phyloP scores from a whole-genome alignment of 1,139 yeast species.

The Saccharomyces hybrid region DNA sequence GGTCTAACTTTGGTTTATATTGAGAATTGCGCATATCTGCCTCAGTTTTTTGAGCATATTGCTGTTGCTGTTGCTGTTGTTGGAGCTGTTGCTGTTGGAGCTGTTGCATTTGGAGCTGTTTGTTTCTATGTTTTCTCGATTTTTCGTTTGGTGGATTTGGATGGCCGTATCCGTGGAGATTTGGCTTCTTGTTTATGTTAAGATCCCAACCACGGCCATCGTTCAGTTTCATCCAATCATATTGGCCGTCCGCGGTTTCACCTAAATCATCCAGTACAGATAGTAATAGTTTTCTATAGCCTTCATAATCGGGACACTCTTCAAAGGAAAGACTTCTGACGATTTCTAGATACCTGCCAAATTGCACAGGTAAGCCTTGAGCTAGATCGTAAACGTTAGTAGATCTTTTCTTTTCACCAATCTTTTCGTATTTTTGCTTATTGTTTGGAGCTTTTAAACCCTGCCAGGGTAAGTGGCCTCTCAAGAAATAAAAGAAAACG shows the following conservation, averaged over 20 bases:
- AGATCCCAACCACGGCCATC: conserved; percentile 82
- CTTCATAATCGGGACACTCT: conserved; percentile 71
- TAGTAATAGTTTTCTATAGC: conserved; percentile 56
- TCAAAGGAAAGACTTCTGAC: conserved; percentile 69
- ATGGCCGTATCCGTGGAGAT: conserved; percentile 75
- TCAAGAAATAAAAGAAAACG: conserved; percentile 87
- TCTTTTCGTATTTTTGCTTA: conserved; percentile 74
- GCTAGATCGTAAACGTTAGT: conserved; percentile 65
- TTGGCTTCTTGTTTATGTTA: conserved; percentile 67
- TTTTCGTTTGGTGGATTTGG: conserved; percentile 47
- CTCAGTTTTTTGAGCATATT: conserved; percentile 5
- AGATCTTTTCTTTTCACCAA: conserved; percentile 68
- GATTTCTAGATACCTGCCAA: conserved; percentile 65
- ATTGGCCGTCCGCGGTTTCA: conserved; percentile 56
- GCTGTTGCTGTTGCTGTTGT: conserved; percentile 15
- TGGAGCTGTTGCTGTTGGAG: neutral
- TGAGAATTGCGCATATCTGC: neutral
- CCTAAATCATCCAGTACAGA: conserved; percentile 55
- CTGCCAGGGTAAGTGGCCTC: conserved; percentile 98
- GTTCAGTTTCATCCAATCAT: conserved; percentile 79
- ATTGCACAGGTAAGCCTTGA: conserved; percentile 63
- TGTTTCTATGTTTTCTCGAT: conserved; percentile 35
- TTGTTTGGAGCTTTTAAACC: conserved; percentile 86
- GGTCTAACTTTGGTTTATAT: conserved; percentile 22
- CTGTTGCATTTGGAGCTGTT: conserved; percentile 14